A percentile compares a stretch with the other conserved stretches of the same genome.
Conservation (phyloP, 257 asterid species). For the Plantago major region DNA sequence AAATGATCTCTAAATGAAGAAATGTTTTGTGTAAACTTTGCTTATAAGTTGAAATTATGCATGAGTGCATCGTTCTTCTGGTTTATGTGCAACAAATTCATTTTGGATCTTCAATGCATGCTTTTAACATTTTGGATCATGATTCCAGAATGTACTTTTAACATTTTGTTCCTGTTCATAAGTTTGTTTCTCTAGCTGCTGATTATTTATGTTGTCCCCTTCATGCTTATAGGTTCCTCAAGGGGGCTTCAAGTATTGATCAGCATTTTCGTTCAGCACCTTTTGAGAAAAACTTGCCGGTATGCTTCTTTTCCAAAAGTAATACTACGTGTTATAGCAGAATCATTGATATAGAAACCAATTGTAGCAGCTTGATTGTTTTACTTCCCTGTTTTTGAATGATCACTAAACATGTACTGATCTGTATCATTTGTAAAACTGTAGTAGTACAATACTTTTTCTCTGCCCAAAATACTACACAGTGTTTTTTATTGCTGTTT, state of each 20-base stretch:
- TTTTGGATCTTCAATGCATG: constrained; percentile 4
- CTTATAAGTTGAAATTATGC: background rate
- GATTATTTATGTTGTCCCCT: constrained; percentile 19
- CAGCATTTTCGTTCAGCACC: constrained; percentile 81
- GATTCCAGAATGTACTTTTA: constrained; percentile 3
- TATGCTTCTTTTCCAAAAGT: constrained; percentile 30
- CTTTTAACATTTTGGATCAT: background rate
- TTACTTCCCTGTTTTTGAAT: background rate
- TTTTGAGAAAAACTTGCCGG: constrained; percentile 81
- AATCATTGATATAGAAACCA: too few species aligned
- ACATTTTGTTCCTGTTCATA: background rate
- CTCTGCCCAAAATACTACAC: background rate
- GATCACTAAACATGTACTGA: constrained; percentile 5
- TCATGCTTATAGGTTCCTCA: constrained; percentile 60
- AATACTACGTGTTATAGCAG: background rate
- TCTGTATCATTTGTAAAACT: constrained; percentile 5
- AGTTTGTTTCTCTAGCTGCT: constrained; percentile 2
- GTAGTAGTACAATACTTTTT: background rate
- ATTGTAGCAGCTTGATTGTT: background rate
- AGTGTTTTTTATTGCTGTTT: too few species aligned
- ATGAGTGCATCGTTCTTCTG: background rate
- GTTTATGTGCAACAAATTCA: constrained; percentile 7
- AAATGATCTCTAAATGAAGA: background rate
- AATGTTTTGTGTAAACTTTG: too few species aligned
- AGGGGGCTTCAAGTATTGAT: constrained; percentile 95